A percentile compares a stretch with the other conserved stretches of the same genome.
Evolutionary conservation across 352 stramenopile species (phyloP).

Genomic region (Blastocystis hominis): DNA sequence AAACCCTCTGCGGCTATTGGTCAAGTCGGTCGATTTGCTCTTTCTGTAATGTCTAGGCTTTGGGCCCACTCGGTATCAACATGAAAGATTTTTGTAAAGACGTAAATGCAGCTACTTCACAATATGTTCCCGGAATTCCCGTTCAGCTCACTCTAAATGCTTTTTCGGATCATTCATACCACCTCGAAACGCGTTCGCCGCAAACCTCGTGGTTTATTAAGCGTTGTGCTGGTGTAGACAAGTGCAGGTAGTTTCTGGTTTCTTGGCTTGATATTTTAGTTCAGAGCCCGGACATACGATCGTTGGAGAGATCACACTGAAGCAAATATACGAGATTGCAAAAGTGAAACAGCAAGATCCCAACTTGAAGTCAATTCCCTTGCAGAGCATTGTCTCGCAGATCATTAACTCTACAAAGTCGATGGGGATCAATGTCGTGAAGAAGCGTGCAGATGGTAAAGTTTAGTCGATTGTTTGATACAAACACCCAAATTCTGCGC

Average conservation of each 20-base stretch:
- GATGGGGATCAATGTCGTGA: conserved; percentile 45
- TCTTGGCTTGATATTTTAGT: conserved; percentile 1
- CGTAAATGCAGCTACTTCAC: conserved; percentile 87
- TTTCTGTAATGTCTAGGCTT: conserved; percentile 63
- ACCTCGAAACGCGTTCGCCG: conserved; percentile 85
- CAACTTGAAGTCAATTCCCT: conserved; percentile 80
- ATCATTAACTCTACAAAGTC: conserved; percentile 56
- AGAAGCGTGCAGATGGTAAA: conserved; percentile 49
- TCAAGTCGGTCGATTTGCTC: neutral
- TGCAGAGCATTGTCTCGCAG: conserved; percentile 70
- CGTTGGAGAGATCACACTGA: conserved; percentile 76
- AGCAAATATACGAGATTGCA: conserved; percentile 94
- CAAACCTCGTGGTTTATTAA: conserved; percentile 84
- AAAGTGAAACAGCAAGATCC: conserved; percentile 88
- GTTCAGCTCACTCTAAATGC: conserved; percentile 81
- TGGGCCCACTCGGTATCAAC: conserved; percentile 92
- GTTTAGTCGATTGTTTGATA: conserved; percentile 41
- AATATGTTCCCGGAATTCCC: conserved; percentile 79
- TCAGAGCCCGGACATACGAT: conserved; percentile 67
- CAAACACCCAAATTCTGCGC: neutral
- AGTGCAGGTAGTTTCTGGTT: conserved; percentile 65
- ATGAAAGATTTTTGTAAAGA: conserved; percentile 99
- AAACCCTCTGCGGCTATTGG: conserved; percentile 75
- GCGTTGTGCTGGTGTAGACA: conserved; percentile 74
- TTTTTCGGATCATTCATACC: conserved; percentile 85